Base-by-base conservation (phyloP, 192 early-diverging fungal species). In the Helicostylum pulchrum region DNA sequence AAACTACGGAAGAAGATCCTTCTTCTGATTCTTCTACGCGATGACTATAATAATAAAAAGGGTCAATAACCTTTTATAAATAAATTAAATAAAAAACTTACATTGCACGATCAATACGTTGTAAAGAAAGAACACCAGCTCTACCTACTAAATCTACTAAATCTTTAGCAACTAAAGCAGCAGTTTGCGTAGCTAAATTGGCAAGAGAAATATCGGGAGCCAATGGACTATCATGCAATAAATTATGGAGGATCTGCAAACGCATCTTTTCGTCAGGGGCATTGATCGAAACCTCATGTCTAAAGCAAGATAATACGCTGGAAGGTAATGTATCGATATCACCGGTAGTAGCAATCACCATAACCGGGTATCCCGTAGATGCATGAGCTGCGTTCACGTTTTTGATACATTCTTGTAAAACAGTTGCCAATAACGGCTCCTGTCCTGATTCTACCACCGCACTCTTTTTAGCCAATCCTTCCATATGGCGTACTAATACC, bases 91-190 rank as follows among this genome's bases (percentile, higher is more conserved):
- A 44, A 39, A 46, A 11, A 36, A 59, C 76, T 61, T 77, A 79
- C 71, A 79, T 72, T 0, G 71, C 65, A 20, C 71, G 76, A 53
- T 82, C 68, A 30, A 83, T 81, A 19, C 88, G 83, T 19, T 79
- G 77, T 73, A 87, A 80, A 12, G 87, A 85, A 8, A 80, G 78
- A 43, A 80, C 64, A 36, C 87, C 90, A 0, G 95, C 89, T 34
- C 90, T 75, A 9, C 83, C 87, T 26, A 93, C 74, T 17, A 97
- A 68, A 65, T 88, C 85, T 0, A 83, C 87, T 12, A 99, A 72
- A 72, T 99, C 96, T 21, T 90, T 83, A 0, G 90, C 88, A 11
- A 93, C 88, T 59, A 99, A 82, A 2, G 93, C 93, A 4, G 96
- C 95, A 0, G 95, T 99, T 61, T 98, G 94, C 36, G 89, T 87